Evolutionary conservation across 768 basidiomycete species (phyloP).

Genomic region (Podaxis sp.): DNA sequence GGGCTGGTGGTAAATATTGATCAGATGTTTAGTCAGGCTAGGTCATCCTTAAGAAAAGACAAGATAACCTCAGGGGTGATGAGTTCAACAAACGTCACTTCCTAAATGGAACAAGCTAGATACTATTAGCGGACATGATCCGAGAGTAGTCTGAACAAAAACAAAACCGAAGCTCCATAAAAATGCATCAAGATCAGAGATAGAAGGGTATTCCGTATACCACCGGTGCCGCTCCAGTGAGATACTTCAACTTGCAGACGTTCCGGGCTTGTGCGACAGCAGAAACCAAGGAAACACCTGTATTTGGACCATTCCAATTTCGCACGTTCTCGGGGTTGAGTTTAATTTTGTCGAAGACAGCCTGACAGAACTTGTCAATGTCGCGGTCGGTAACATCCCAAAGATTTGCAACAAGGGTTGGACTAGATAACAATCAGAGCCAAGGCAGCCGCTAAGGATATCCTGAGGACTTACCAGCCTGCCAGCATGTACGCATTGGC

Average conservation of each 20-base stretch:
- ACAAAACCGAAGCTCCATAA: not conserved
- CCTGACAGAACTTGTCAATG: conserved; percentile 87
- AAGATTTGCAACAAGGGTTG: conserved; percentile 88
- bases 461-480: conserved; percentile 70
- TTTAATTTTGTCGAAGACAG: conserved; percentile 72
- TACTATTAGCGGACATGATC: not conserved
- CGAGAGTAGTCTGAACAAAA: not conserved
- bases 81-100: not conserved
- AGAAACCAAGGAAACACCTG: conserved; percentile 46
- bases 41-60: not conserved
- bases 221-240: conserved; percentile 93
- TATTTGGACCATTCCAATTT: not conserved
- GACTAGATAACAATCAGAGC: conserved; percentile 40
- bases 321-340: conserved; percentile 28
- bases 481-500: conserved; percentile 96
- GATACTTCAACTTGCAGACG: conserved; percentile 83
- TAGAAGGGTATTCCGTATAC: conserved; percentile 96
- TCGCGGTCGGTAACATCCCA: conserved; percentile 99
- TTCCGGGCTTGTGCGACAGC: conserved; percentile 81
- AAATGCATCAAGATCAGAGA: conserved; percentile 30
- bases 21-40: not conserved
- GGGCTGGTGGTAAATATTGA: not conserved
- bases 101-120: not conserved
- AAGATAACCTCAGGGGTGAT: not conserved
- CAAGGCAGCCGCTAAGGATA: not conserved